These are phyloP conservation scores for Spiromastix sp. DNA, from an alignment of 2,329 filamentous ascomycete species.

Conservation along the genomic window DNA sequence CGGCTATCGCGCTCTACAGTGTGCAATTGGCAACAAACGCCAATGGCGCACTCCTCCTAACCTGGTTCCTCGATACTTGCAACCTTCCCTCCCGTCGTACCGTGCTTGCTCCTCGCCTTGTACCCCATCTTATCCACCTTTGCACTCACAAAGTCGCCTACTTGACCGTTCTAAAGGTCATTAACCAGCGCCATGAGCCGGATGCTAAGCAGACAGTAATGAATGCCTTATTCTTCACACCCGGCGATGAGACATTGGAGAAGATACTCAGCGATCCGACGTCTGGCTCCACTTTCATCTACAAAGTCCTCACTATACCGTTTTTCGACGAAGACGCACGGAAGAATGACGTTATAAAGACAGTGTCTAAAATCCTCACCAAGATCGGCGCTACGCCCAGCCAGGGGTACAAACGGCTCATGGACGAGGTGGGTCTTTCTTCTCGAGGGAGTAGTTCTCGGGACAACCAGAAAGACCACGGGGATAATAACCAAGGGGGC, in stretches of 20 bases:
- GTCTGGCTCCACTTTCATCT: slow-evolving; percentile 90
- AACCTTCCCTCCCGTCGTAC: slow-evolving; percentile 86
- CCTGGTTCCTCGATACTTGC: slow-evolving; percentile 97
- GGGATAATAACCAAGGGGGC: slow-evolving; percentile 23
- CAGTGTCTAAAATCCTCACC: slow-evolving; percentile 77
- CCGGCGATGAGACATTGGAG: slow-evolving; percentile 75
- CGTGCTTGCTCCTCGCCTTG: slow-evolving; percentile 81
- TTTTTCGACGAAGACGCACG: slow-evolving; percentile 95
- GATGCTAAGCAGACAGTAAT: slow-evolving; percentile 86
- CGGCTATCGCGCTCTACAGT: slow-evolving; percentile 90
- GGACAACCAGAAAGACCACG: slow-evolving; percentile 30
- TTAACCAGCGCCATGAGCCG: slow-evolving; percentile 91
- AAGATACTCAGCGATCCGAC: slow-evolving; percentile 84
- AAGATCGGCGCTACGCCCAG: slow-evolving; percentile 87
- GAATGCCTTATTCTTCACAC: slow-evolving; percentile 83
- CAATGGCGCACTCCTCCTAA: slow-evolving; percentile 85
- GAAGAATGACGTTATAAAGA: slow-evolving; percentile 78
- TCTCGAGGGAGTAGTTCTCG: slow-evolving; percentile 26
- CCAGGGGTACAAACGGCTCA: slow-evolving; percentile 94
- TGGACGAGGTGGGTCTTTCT: slow-evolving; percentile 95
- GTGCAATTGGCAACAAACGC: slow-evolving; percentile 93
- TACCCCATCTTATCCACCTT: slow-evolving; percentile 85
- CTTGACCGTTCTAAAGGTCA: slow-evolving; percentile 91
- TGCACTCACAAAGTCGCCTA: slow-evolving; percentile 99
- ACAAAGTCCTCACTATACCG: slow-evolving; percentile 94